Evolutionary conservation across 2,329 filamentous ascomycete genomes (phyloP).

Genomic region (Lecanosticta acicola): DNA sequence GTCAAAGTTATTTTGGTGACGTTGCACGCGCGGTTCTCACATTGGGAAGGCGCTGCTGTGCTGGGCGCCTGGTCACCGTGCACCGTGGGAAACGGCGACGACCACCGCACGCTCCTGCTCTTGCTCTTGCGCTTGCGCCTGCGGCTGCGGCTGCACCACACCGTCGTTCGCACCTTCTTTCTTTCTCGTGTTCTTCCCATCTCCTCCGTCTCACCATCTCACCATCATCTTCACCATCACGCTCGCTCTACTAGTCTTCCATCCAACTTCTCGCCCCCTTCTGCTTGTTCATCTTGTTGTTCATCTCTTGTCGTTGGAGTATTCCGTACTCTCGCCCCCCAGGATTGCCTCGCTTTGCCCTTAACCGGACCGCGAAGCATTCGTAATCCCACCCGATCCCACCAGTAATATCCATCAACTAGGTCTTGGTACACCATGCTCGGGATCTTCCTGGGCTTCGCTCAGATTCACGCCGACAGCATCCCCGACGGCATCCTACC

Average conservation of each 20-base stretch:
- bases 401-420: neutral
- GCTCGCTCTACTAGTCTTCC: neutral
- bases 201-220: neutral
- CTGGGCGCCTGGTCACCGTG: too few species aligned
- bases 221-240: neutral
- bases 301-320: too few species aligned
- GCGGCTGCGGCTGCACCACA: too few species aligned
- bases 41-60: too few species aligned
- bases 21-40: too few species aligned
- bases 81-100: too few species aligned
- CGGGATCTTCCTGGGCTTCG: slow-evolving; percentile 27
- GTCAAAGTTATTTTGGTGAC: too few species aligned
- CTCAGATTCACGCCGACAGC: slow-evolving; percentile 27
- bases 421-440: slow-evolving; percentile 20
- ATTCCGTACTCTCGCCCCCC: too few species aligned
- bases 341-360: too few species aligned
- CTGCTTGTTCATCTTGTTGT: neutral
- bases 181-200: neutral
- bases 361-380: neutral
- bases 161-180: neutral
- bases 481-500: slow-evolving; percentile 32
- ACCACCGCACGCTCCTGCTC: too few species aligned
- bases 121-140: too few species aligned
- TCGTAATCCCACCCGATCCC: neutral
- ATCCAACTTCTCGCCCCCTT: neutral